A percentile compares a stretch with the other conserved stretches of the same genome.
Evolutionary conservation across 2,329 filamentous ascomycete genomes (phyloP).

Genomic region (Colletotrichum sp.): DNA sequence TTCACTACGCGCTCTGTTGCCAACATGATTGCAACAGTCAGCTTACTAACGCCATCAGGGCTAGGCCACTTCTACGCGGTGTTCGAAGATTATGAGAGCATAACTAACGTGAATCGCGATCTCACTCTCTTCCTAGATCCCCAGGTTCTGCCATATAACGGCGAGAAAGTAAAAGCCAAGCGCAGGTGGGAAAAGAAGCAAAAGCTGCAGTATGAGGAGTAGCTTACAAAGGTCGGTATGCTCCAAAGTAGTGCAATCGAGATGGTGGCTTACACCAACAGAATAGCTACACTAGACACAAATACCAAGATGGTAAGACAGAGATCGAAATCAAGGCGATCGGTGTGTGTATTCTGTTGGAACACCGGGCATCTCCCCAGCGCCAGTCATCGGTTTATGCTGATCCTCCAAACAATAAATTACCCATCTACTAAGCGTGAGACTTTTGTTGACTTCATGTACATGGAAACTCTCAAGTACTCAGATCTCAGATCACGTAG

Average conservation of each 20-base stretch:
- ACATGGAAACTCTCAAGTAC: conserved; percentile 58
- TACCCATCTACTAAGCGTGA: conserved; percentile 49
- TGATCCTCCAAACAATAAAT: conserved; percentile 45
- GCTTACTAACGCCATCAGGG: conserved; percentile 56
- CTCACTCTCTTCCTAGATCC: conserved; percentile 52
- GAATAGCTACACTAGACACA: conserved; percentile 36
- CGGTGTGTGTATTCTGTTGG: conserved; percentile 44
- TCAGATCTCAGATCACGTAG: conserved; percentile 53
- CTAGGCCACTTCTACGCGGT: conserved; percentile 59
- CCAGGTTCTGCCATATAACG: conserved; percentile 48
- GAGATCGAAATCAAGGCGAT: conserved; percentile 37
- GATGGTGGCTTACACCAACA: not conserved
- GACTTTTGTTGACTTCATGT: conserved; percentile 19
- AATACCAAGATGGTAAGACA: conserved; percentile 38
- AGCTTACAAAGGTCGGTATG: conserved; percentile 44
- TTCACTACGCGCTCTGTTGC: conserved; percentile 62
- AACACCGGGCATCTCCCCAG: conserved; percentile 46
- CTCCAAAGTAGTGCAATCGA: not conserved
- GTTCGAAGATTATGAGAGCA: conserved; percentile 60
- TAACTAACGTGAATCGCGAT: conserved; percentile 46
- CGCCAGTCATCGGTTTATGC: conserved; percentile 10
- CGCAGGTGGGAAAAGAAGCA: not conserved
- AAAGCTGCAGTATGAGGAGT: conserved; percentile 39
- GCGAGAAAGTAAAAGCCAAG: conserved; percentile 39
- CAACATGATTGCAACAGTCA: conserved; percentile 55